A percentile compares a stretch with the other conserved stretches of the same genome.
These are phyloP conservation scores for Tuber brumale DNA, from an alignment of 495 filamentous ascomycete species.

Conservation along the genomic window DNA sequence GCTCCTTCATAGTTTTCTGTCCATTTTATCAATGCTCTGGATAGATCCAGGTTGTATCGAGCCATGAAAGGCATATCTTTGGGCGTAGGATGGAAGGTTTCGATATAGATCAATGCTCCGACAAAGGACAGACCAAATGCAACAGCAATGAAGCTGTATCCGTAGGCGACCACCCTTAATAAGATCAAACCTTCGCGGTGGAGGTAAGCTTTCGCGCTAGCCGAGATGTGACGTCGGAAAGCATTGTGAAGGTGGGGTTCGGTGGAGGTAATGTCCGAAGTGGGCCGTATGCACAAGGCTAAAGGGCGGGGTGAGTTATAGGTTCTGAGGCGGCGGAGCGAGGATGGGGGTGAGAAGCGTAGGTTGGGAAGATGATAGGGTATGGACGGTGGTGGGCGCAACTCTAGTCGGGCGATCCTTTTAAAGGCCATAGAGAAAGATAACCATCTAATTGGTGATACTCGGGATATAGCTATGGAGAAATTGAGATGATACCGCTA, in stretches of 20 bases:
- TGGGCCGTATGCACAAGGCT: not conserved
- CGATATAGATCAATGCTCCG: constrained; percentile 9
- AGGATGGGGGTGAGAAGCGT: constrained; percentile 9
- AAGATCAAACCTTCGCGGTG: constrained; percentile 27
- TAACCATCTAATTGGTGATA: not conserved
- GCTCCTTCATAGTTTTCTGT: constrained; percentile 7
- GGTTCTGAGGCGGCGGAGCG: not conserved
- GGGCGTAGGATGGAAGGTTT: constrained; percentile 18
- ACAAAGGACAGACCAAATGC: not conserved
- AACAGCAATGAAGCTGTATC: constrained; percentile 27
- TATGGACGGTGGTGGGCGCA: not conserved
- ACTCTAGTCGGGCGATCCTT: not conserved
- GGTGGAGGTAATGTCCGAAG: not conserved
- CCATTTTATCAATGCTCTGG: constrained; percentile 11
- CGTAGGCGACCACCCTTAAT: constrained; percentile 19
- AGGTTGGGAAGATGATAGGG: not conserved
- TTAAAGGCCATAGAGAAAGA: not conserved
- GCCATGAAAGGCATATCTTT: constrained; percentile 4
- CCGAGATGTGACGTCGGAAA: constrained; percentile 26
- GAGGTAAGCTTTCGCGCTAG: constrained; percentile 30
- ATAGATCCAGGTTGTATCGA: constrained; percentile 13
- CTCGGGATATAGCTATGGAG: not conserved
- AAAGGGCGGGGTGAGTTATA: not conserved
- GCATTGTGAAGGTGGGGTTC: not conserved
- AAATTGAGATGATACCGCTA: not conserved